Evolutionary conservation across 2,329 filamentous ascomycete species (phyloP), one percentile per base, ranked within the genome.

Genomic region (Cladophialophora chaetospira): DNA sequence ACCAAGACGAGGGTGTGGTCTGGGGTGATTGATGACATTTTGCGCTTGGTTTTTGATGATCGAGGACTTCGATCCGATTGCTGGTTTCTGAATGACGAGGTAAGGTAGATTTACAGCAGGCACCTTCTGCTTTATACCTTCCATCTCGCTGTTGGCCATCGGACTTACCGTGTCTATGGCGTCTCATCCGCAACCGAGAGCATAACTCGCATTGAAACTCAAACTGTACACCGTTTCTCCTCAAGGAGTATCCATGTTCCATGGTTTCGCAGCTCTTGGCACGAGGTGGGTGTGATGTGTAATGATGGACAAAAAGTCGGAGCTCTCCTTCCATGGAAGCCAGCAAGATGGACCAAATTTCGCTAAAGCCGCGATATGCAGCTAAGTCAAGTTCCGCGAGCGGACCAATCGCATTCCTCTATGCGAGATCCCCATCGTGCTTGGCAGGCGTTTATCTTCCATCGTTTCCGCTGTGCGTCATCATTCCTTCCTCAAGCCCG

Each of bases 311-410:
- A n/a, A n/a, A n/a, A n/a, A n/a, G n/a, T n/a, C n/a, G n/a, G n/a
- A n/a, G n/a, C n/a, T n/a, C n/a, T n/a, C n/a, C n/a, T n/a, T n/a
- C n/a, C n/a, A n/a, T n/a, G n/a, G n/a, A n/a, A n/a, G 35, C 11
- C 15, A 17, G 40, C 15, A 9, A 28, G 9, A n/a, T 44, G n/a
- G 10, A n/a, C 40, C 40, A 28, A 15, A 23, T 5, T 33, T 13
- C 6, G 13, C 21, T 11, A 3, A 40, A 17, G 13, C 3, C 46
- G n/a, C 28, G 17, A 44, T 46, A 53, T 61, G 59, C 59, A 56
- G 52, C 59, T 61, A 61, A 29, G n/a, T 10, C 42, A 58, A 61
- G 59, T 46, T 46, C n/a, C 33, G 55, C 59, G 59, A 61, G 28
- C 55, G 8, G 33, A 38, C 59, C 55, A 61, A 61, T 58, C 47